Evolutionary conservation across 352 stramenopile genomes (phyloP).

Genomic region (Globisporangium megalacanthum): DNA sequence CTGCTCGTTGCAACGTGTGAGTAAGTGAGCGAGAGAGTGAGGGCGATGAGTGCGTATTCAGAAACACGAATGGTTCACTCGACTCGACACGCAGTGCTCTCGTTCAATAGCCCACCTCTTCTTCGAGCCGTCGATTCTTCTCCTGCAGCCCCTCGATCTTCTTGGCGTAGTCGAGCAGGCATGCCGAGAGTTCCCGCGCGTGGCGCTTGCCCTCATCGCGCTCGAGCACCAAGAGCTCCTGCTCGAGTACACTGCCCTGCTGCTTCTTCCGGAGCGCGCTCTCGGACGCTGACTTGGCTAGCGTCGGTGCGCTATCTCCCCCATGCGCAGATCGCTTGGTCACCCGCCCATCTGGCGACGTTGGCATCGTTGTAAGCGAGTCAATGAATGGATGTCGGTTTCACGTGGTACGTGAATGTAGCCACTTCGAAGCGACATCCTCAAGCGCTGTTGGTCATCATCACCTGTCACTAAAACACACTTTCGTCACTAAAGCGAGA

Average conservation of each 20-base stretch:
- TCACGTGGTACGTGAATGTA: too few species aligned
- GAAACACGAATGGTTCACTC: too few species aligned
- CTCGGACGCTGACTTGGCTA: constrained; percentile 18
- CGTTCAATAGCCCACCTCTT: constrained; percentile 37
- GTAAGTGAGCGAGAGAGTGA: not conserved
- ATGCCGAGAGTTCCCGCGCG: constrained; percentile 51
- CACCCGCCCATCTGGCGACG: not conserved
- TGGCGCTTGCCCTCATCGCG: constrained; percentile 74
- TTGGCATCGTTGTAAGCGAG: not conserved
- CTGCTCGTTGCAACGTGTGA: constrained; percentile 16
- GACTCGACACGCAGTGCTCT: too few species aligned
- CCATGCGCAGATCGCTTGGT: not conserved
- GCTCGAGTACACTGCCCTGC: constrained; percentile 49
- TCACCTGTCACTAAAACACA: too few species aligned
- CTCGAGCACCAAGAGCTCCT: constrained; percentile 64
- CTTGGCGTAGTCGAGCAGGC: constrained; percentile 65
- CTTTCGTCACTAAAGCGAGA: too few species aligned
- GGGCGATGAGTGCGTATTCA: not conserved
- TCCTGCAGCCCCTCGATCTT: constrained; percentile 71
- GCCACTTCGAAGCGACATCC: too few species aligned
- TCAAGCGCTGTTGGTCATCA: too few species aligned
- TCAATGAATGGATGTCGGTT: too few species aligned
- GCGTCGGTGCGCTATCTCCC: not conserved
- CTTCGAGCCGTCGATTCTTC: constrained; percentile 71
- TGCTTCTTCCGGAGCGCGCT: constrained; percentile 28